Evolutionary conservation across 1,284 basidiomycete genomes (phyloP), one percentile per base, ranked within the genome.

Genomic region (Cutaneotrichosporon arboriforme): DNA sequence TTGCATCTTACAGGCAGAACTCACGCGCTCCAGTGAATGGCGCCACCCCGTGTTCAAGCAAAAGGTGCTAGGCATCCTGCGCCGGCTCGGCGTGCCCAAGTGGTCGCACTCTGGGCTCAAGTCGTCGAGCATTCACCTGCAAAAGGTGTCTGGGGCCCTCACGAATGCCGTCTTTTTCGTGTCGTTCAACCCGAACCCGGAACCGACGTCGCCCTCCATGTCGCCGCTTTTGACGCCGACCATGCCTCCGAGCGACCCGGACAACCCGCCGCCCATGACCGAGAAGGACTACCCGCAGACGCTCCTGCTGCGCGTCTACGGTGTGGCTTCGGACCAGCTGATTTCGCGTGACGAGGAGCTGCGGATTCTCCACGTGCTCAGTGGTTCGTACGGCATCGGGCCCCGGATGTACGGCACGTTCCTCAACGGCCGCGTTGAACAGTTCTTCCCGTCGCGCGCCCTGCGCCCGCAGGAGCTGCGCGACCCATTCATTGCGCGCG

Each of bases 151-250:
- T 9, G 91, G 92, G 14, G 87, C 89, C 17, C 76, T 94, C 62
- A 97, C 92, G 40, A 97, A 97, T 70, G 87, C 89, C 57, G 90
- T 97, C 51, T 96, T 90, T 76, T 97, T 96, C 75, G 85, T 96
- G 47, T 87, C 78, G 17, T 79, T 74, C 67, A 77, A 74, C 54
- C 74, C 68, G 8, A 62, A 63, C 15, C 65, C 68, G 8, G 60
- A 60, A 52, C 69, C 68, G 5, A 69, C 66, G 1, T 70, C 65
- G 15, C 69, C 72, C 4, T 67, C 67, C 41, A 69, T 73, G 64
- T 73, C 70, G 15, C 72, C 72, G 12, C 47, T 76, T 47, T 61
- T 74, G 17, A 75, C 73, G 7, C 73, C 73, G 4, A 72, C 68
- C 3, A 65, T 75, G 59, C 70, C 72, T 8, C 64, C 69, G 5